phyloP scores from a whole-genome alignment of 148 eudicot genomes.

The Rhododendron mucronatum region DNA sequence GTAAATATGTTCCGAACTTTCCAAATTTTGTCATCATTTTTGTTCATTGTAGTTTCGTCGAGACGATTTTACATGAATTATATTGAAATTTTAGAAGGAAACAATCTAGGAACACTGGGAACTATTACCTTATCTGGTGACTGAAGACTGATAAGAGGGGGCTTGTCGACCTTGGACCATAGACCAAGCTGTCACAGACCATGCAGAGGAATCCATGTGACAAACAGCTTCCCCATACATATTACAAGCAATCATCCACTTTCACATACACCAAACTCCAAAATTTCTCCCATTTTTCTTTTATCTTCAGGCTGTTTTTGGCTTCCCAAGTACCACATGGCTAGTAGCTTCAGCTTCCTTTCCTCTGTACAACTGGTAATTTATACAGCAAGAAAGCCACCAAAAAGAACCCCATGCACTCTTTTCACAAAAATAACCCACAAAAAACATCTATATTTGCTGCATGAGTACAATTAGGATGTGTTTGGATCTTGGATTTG shows the following conservation, averaged over 20 bases:
- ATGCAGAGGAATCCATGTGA: slow-evolving; percentile 47
- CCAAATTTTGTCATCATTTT: too few relatives aligned
- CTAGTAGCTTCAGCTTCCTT: background rate
- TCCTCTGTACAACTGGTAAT: background rate
- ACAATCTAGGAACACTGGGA: slow-evolving; percentile 16
- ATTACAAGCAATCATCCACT: slow-evolving; percentile 17
- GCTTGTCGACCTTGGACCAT: slow-evolving; percentile 31
- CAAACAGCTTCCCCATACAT: slow-evolving; percentile 10
- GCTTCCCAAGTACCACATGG: slow-evolving; percentile 11
- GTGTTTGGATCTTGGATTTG: background rate
- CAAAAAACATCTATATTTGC: background rate
- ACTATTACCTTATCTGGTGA: slow-evolving; percentile 32
- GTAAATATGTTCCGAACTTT: too few relatives aligned
- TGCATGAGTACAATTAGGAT: background rate
- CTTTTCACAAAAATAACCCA: background rate
- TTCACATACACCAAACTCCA: slow-evolving; percentile 1
- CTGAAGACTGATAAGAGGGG: slow-evolving; percentile 29
- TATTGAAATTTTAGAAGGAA: background rate
- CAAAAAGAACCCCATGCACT: background rate
- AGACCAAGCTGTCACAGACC: slow-evolving; percentile 45
- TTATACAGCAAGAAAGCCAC: background rate
- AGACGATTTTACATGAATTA: background rate
- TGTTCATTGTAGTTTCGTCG: too few relatives aligned
- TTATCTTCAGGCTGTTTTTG: background rate
- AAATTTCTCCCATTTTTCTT: background rate